Base-by-base conservation (phyloP, 177 flowering plant species). In the Vitis hybrid region DNA sequence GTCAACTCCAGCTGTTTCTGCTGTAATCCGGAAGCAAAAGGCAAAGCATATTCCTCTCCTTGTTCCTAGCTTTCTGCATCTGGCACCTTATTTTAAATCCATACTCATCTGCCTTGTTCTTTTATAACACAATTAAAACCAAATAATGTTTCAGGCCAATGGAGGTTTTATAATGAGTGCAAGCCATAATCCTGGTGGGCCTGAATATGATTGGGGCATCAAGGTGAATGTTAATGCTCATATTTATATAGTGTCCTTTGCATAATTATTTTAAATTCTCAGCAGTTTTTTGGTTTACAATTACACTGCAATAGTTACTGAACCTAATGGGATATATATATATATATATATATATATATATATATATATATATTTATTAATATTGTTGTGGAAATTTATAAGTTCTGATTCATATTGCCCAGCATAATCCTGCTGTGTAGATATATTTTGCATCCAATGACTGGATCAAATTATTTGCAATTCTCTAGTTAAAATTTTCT, bases 101-200 rank as follows among this genome's bases (percentile, higher is more conserved):
- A 1, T 39, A 39, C 9, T 7, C 8, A 7, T 39, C 19, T 61
- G 10, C 31, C 29, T 56, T 68, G 6, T 59, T 49, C 56, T 64
- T 53, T 16, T 10, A 3, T 10, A 65, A 13, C 33, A 49, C 26
- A n/a, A 9, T 16, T 50, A 60, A 60, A 58, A 10, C 19, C 31
- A 21, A 60, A 67, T 62, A 26, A 72, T 72, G 61, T 67, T 50
- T 70, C 85, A 95, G 99, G 99, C 99, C 62, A 93, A 93, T 84
- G 99, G 99, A 71, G 99, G 99, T 56, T 95, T 95, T 75, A 91
- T 95, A 82, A 95, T 95, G 99, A 95, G 99, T 80, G 99, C 98
- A 67, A 95, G 99, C 79, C 98, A 95, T 74, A 95, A 95, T 83
- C 99, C 97, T 70, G 99, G 99, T 68, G 99, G 98, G 16, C 98